Evolutionary conservation across 2,329 filamentous ascomycete species (phyloP).

Genomic region (Exophiala oligosperma): DNA sequence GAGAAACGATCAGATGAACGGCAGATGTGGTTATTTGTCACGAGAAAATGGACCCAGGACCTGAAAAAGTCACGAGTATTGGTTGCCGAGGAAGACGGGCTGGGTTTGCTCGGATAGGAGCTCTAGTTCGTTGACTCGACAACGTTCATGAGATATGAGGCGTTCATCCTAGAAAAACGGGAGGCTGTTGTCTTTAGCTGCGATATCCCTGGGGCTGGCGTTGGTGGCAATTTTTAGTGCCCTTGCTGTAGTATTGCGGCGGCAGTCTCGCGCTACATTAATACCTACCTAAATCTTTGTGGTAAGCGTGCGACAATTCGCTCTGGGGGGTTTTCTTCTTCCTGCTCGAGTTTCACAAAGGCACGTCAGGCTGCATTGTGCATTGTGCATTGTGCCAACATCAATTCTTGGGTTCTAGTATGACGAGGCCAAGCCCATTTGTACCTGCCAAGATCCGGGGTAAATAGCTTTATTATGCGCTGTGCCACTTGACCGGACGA

Average conservation of each 20-base stretch:
- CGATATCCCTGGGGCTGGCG: constrained; percentile 12
- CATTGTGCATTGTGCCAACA: not conserved
- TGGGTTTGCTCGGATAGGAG: constrained; percentile 23
- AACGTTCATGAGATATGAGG: constrained; percentile 6
- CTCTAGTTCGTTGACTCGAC: not conserved
- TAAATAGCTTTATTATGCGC: not conserved
- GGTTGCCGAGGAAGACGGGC: constrained; percentile 28
- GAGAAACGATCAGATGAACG: constrained; percentile 28
- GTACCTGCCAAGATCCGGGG: constrained; percentile 22
- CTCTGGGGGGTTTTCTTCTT: not conserved
- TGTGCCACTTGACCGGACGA: not conserved
- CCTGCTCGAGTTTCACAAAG: not conserved
- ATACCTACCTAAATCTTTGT: not conserved
- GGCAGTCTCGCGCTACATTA: not conserved
- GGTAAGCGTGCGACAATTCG: not conserved
- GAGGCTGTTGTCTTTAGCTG: constrained; percentile 3
- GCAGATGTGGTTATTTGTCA: constrained; percentile 28
- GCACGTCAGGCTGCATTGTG: not conserved
- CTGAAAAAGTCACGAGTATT: constrained; percentile 27
- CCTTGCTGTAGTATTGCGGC: constrained; percentile 5
- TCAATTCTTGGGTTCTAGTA: not conserved
- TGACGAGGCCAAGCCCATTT: not conserved
- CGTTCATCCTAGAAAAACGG: not conserved
- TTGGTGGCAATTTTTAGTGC: not conserved
- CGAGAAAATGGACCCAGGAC: constrained; percentile 30